These are phyloP conservation scores for Cardiospermum halicacabum DNA, from an alignment of 345 rosid species.

Conservation along the genomic window DNA sequence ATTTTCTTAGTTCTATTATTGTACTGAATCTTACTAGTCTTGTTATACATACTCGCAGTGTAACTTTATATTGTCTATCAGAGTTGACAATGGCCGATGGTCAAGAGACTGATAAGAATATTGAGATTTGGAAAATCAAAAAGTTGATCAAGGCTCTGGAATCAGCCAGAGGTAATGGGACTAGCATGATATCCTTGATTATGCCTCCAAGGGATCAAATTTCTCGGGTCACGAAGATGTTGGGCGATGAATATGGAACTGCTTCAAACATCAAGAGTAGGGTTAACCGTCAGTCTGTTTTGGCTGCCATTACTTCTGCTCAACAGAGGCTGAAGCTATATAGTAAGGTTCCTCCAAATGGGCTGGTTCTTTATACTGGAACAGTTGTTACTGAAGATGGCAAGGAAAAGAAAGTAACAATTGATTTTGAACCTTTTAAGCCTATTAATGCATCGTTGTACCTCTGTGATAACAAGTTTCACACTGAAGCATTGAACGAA, in stretches of 20 bases:
- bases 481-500: constrained; percentile 80
- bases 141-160: constrained; percentile 85
- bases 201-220: constrained; percentile 98
- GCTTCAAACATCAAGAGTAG: constrained; percentile 94
- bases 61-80: constrained; percentile 14
- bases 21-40: not conserved
- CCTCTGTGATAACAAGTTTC: constrained; percentile 86
- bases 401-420: constrained; percentile 88
- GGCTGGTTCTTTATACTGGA: constrained; percentile 86
- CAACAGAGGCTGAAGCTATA: constrained; percentile 90
- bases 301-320: constrained; percentile 93
- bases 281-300: constrained; percentile 85
- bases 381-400: constrained; percentile 82
- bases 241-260: constrained; percentile 92
- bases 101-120: constrained; percentile 77
- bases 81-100: constrained; percentile 33
- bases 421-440: constrained; percentile 91
- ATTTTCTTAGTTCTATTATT: not conserved
- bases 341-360: constrained; percentile 84
- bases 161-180: constrained; percentile 90
- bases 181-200: constrained; percentile 94
- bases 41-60: too few species aligned
- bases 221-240: constrained; percentile 89
- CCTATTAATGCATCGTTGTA: constrained; percentile 88
- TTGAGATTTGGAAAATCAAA: constrained; percentile 94